These are phyloP conservation scores for Arabidopsis lyrata DNA, from an alignment of 441 rosid genomes.

Conservation along the genomic window DNA sequence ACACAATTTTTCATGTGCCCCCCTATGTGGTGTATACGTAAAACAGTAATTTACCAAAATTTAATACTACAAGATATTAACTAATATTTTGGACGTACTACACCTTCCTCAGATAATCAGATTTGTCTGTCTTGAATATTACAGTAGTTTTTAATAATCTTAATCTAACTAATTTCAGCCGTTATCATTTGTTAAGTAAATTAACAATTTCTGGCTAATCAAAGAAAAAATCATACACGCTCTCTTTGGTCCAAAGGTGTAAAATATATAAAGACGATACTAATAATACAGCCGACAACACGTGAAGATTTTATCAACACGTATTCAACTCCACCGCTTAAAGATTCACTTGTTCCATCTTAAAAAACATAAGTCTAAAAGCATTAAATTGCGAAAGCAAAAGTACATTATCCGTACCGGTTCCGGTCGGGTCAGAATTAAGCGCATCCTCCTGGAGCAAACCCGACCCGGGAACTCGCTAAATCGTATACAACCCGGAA, in stretches of 20 bases:
- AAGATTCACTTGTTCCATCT: conserved; percentile 41
- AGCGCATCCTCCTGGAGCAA: conserved; percentile 80
- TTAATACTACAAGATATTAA: neutral
- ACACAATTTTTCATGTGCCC: conserved; percentile 4
- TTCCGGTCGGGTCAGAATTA: conserved; percentile 41
- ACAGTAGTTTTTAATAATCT: neutral
- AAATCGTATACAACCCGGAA: conserved; percentile 86
- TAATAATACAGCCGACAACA: conserved; percentile 47
- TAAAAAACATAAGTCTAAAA: conserved; percentile 29
- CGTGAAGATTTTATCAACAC: conserved; percentile 44
- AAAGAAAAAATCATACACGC: neutral
- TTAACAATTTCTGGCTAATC: neutral
- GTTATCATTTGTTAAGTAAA: conserved; percentile 10
- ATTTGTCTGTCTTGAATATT: conserved; percentile 4
- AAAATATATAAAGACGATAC: conserved; percentile 20
- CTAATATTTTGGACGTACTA: conserved; percentile 13
- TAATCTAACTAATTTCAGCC: neutral
- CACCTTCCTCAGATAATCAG: neutral
- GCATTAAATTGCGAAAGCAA: conserved; percentile 10
- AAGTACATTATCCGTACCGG: conserved; percentile 42
- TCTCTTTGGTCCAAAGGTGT: conserved; percentile 1
- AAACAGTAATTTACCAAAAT: neutral
- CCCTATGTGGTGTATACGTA: neutral
- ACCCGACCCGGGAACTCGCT: conserved; percentile 75
- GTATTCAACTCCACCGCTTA: conserved; percentile 41